A percentile compares a stretch with the other conserved stretches of the same genome.
Evolutionary conservation across 2,329 filamentous ascomycete species (phyloP).

Genomic region (Botryosphaeria dothidea): DNA sequence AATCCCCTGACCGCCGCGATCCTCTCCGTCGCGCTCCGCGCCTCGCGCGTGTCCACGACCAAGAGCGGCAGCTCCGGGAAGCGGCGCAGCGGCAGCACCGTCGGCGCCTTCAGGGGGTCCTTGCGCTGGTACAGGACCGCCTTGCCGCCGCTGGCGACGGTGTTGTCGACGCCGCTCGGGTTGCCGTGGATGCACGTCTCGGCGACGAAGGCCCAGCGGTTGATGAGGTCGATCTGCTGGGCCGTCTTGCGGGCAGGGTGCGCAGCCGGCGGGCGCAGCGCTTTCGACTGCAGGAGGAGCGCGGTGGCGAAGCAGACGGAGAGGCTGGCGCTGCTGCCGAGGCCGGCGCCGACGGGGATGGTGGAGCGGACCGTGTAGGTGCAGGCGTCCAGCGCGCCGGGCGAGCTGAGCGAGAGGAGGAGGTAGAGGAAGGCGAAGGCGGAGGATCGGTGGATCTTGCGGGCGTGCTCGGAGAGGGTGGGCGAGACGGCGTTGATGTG

Average conservation of each 20-base stretch:
- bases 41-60: slow-evolving; percentile 83
- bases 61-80: slow-evolving; percentile 92
- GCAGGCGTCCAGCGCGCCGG: slow-evolving; percentile 74
- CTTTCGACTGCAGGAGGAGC: slow-evolving; percentile 82
- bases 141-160: slow-evolving; percentile 89
- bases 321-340: slow-evolving; percentile 94
- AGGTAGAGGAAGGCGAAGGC: slow-evolving; percentile 89
- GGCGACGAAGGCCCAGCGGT: slow-evolving; percentile 94
- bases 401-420: slow-evolving; percentile 84
- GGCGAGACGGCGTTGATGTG: slow-evolving; percentile 72
- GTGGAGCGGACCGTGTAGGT: slow-evolving; percentile 91
- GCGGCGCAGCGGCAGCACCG: slow-evolving; percentile 74
- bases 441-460: slow-evolving; percentile 81
- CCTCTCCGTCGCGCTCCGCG: no score
- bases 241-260: slow-evolving; percentile 86
- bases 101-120: slow-evolving; percentile 75
- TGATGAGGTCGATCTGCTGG: slow-evolving; percentile 90
- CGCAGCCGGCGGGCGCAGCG: slow-evolving; percentile 86
- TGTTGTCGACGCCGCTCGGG: slow-evolving; percentile 95
- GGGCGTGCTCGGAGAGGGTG: slow-evolving; percentile 64
- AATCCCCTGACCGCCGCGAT: no score
- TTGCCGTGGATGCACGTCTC: slow-evolving; percentile 98
- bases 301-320: slow-evolving; percentile 85
- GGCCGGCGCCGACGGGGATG: slow-evolving; percentile 85
- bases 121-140: slow-evolving; percentile 85